Base-by-base conservation (phyloP, 2,329 filamentous ascomycete genomes). In the Daldinia sp. region DNA sequence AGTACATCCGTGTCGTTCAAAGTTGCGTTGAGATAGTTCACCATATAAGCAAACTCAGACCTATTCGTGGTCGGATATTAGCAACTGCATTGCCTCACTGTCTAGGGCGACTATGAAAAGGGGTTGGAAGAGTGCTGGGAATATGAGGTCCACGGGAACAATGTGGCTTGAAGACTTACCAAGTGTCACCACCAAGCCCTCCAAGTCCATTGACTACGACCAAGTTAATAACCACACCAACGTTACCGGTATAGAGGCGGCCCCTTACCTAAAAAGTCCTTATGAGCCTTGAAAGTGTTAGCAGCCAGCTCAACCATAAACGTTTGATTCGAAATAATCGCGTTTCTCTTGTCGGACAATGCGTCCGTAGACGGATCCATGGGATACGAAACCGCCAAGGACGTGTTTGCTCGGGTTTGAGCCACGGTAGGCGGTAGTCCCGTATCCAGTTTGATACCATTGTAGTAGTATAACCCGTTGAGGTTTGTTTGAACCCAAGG, bases 31-130 rank as follows among this genome's bases (percentile, higher is more conserved):
- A 90, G 79, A 29, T 83, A 81, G 71, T 90, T 87, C 15, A 82
- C 81, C 56, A 90, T 76, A 67, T 87, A 91, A 0, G 80, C 84
- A 19, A 86, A 85, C 68, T 90, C 88, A 10, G 87, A 89, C 63
- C 62, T 65, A 50, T 58, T 29, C 4, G 30, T 10, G 19, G n/a
- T 27, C 25, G 1, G n/a, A 8, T 39, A 30, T 58, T 58, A 55
- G 21, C 15, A 51, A 32, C 23, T 34, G 10, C 8, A 7, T 10
- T 23, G 9, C n/a, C 8, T 34, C 15, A 19, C 7, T 35, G 11
- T 10, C 11, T 9, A 10, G 13, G 13, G 9, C 19, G n/a, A 21
- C 6, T 3, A 30, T 48, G 8, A 15, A 13, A 48, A 17, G 25
- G n/a, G 32, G 1, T 35, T 7, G n/a, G 2, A 13, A 10, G 45